A percentile compares a stretch with the other conserved stretches of the same genome.
Conservation (phyloP, 805 yeast genomes). For the Ogataea nonfermentans region DNA sequence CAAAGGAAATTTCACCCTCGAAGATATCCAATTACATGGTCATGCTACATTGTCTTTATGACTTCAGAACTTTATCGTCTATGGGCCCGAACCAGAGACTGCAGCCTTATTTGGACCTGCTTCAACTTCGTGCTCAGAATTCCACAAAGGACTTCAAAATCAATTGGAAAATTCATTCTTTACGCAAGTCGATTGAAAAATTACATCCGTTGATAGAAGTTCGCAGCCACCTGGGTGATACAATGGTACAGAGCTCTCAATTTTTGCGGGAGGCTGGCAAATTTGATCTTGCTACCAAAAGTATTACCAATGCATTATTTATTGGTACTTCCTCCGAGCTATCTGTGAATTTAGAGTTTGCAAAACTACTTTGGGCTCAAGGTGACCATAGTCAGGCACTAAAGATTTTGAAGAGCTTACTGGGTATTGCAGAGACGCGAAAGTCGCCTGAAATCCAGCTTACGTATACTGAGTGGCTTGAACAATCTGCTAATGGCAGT, state of each 20-base stretch:
- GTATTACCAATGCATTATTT: slow-evolving; percentile 59
- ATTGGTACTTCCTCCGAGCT: slow-evolving; percentile 36
- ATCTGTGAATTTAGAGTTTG: slow-evolving; percentile 65
- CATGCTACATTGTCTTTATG: slow-evolving; percentile 60
- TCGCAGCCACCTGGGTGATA: slow-evolving; percentile 40
- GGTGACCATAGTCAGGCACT: slow-evolving; percentile 87
- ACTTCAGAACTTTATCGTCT: slow-evolving; percentile 44
- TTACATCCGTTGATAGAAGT: slow-evolving; percentile 27
- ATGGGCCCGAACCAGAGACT: slow-evolving; percentile 14
- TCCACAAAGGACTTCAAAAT: slow-evolving; percentile 39
- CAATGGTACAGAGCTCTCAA: slow-evolving; percentile 58
- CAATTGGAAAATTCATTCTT: slow-evolving; percentile 45
- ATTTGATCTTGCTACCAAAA: slow-evolving; percentile 68
- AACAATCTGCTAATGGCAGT: slow-evolving; percentile 77
- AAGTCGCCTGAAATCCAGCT: slow-evolving; percentile 49
- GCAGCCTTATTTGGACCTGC: slow-evolving; percentile 15
- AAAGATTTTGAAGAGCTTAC: slow-evolving; percentile 50
- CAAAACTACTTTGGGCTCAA: slow-evolving; percentile 83
- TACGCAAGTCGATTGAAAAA: slow-evolving; percentile 39
- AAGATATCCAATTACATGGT: slow-evolving; percentile 48
- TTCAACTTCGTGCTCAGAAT: slow-evolving; percentile 25
- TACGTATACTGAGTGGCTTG: slow-evolving; percentile 86
- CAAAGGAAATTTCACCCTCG: slow-evolving; percentile 49
- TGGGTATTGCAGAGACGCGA: slow-evolving; percentile 14
- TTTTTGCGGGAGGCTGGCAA: slow-evolving; percentile 67